Base-by-base conservation (phyloP, 805 yeast species). In the Metschnikowia kofuensis region DNA sequence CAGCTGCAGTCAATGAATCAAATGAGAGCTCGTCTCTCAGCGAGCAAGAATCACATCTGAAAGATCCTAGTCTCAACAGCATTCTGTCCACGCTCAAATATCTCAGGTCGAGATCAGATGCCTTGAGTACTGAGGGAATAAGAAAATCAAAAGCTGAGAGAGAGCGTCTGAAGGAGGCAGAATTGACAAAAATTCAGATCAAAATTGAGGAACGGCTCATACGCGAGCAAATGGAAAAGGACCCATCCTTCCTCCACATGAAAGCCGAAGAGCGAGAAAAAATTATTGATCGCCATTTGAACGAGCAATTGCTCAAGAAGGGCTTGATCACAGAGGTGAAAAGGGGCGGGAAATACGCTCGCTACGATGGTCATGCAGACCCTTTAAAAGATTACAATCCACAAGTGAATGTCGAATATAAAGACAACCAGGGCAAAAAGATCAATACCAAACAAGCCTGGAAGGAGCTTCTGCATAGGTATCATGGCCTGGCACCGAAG, bases 401-500 rank as follows among this genome's bases (percentile, higher is more conserved):
- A 0, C 58, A 70, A 16, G 76, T 83, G n/a, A 66, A 68, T 26
- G 58, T 89, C 4, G 75, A 72, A 27, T 86, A 88, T 63, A 75
- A 72, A 15, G 95, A 88, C 61, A 84, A 80, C 27, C 57, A 66
- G 2, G 96, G 96, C 0, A 70, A 78, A 31, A 70, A 71, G 16
- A 65, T 89, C 28, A 68, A 75, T 30, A 74, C 83, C 4, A 87
- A 85, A 59, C 84, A 84, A 51, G 96, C 96, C 1, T 89, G 79
- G 70, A 88, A 87, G 67, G 79, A 79, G 51, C 67, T 88, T 41
- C 85, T 94, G 2, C 91, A 85, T 53, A 80, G 82, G 54, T 89
- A 87, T 64, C 96, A 89, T 62, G 95, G 94, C 4, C 70, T 62
- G 46, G 67, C 61, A 4, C 65, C 68, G 7, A 53, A 47, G 28